A percentile compares a stretch with the other conserved stretches of the same genome.
phyloP scores from a whole-genome alignment of 768 basidiomycete genomes.

The Podaxis sp. region DNA sequence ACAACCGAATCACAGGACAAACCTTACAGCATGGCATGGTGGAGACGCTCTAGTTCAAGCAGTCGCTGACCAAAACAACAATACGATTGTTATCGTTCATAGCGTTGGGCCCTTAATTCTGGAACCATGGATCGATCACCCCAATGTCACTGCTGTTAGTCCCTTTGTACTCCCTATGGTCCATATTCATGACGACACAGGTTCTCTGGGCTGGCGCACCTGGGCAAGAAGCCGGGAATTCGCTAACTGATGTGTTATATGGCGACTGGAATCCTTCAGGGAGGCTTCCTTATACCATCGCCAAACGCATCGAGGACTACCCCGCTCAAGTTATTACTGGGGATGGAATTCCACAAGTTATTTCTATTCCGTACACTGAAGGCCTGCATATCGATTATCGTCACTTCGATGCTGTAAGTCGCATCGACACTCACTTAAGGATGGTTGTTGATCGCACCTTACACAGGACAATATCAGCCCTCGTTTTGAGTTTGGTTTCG shows the following conservation, averaged over 20 bases:
- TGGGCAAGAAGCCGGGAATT: slow-evolving; percentile 67
- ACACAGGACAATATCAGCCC: slow-evolving; percentile 63
- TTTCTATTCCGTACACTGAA: slow-evolving; percentile 35
- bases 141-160: slow-evolving; percentile 65
- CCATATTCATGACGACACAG: slow-evolving; percentile 17
- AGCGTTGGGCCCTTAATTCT: slow-evolving; percentile 56
- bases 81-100: slow-evolving; percentile 70
- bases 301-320: slow-evolving; percentile 56
- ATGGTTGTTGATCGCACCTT: slow-evolving; percentile 46
- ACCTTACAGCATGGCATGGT: slow-evolving; percentile 69
- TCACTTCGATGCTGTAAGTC: slow-evolving; percentile 60
- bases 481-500: slow-evolving; percentile 88
- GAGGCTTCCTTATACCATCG: slow-evolving; percentile 71
- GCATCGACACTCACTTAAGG: no score
- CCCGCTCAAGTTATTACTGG: slow-evolving; percentile 42
- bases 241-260: slow-evolving; percentile 65
- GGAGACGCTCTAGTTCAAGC: slow-evolving; percentile 69
- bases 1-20: slow-evolving; percentile 35
- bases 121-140: slow-evolving; percentile 68
- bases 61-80: slow-evolving; percentile 62
- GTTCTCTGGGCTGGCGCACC: slow-evolving; percentile 64
- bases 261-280: slow-evolving; percentile 68
- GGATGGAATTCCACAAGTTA: slow-evolving; percentile 29
- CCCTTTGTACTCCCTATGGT: slow-evolving; percentile 16
- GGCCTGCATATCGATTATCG: slow-evolving; percentile 70